These are phyloP conservation scores for Chenopodium berlandieri DNA, from an alignment of 148 eudicot species.

Conservation along the genomic window DNA sequence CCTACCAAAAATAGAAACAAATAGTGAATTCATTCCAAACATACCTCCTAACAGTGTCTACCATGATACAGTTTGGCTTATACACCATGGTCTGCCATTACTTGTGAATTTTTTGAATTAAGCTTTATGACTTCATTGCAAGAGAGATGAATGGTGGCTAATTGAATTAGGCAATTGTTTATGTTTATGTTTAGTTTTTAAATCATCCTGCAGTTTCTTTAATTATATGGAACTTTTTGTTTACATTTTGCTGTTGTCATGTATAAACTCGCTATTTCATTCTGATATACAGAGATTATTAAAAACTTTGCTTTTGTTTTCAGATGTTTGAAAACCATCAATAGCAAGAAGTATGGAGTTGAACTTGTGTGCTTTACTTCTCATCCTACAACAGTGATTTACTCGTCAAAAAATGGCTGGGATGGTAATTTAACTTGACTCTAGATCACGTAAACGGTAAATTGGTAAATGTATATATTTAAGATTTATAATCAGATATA, in stretches of 20 bases:
- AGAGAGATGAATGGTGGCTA: not conserved
- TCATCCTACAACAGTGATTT: conserved; percentile 95
- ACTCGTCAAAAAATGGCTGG: conserved; percentile 99
- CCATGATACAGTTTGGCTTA: too few relatives aligned
- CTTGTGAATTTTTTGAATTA: not conserved
- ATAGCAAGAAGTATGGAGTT: conserved; percentile 97
- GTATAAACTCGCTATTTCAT: conserved; percentile 5
- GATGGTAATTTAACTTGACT: conserved; percentile 62
- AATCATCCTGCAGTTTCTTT: not conserved
- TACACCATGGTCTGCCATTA: too few relatives aligned
- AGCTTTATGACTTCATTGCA: not conserved
- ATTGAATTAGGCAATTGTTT: not conserved
- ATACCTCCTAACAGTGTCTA: too few relatives aligned
- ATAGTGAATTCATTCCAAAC: too few relatives aligned
- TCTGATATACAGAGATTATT: conserved; percentile 8
- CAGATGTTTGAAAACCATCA: conserved; percentile 97
- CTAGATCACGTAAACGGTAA: not conserved
- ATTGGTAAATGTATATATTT: not conserved
- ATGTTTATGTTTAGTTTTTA: not conserved
- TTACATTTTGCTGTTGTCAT: not conserved
- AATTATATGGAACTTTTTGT: not conserved
- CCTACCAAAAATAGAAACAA: too few relatives aligned
- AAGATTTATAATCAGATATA: conserved; percentile 1
- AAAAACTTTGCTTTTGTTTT: conserved; percentile 18
- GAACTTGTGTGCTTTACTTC: conserved; percentile 91